Conservation (phyloP, 73 alveolate species). For the Durusdinium trenchii region DNA sequence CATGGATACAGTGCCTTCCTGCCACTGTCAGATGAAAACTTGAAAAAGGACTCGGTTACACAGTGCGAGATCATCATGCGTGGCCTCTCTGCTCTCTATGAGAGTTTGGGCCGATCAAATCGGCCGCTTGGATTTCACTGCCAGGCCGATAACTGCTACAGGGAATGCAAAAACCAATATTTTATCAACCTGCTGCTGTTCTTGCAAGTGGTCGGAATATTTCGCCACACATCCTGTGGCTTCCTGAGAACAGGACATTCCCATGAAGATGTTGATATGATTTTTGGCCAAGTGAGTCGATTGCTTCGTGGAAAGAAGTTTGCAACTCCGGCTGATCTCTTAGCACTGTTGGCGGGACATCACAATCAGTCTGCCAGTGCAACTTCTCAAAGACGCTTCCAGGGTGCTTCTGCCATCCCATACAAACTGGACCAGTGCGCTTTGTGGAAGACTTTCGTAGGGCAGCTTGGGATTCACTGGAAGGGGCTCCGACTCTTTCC, state of each 20-base stretch:
- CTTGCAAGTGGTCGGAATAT: neutral
- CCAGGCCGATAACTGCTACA: neutral
- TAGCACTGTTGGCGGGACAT: neutral
- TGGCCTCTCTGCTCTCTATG: neutral
- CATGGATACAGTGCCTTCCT: neutral
- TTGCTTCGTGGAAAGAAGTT: neutral
- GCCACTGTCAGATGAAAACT: neutral
- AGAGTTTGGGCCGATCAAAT: neutral
- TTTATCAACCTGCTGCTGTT: neutral
- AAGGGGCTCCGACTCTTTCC: neutral
- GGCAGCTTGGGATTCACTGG: neutral
- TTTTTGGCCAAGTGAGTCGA: neutral
- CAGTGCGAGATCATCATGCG: neutral
- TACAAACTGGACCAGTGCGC: neutral
- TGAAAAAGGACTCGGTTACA: neutral
- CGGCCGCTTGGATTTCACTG: neutral
- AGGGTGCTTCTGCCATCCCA: neutral
- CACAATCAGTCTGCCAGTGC: neutral
- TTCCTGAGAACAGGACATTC: constrained; percentile 9
- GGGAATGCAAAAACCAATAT: constrained; percentile 24
- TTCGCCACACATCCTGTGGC: neutral
- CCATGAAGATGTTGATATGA: neutral
- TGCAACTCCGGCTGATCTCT: neutral
- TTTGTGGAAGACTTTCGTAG: neutral
- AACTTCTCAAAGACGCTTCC: neutral